phyloP scores from a whole-genome alignment of 768 basidiomycete species.

The Mycena kentingensis region DNA sequence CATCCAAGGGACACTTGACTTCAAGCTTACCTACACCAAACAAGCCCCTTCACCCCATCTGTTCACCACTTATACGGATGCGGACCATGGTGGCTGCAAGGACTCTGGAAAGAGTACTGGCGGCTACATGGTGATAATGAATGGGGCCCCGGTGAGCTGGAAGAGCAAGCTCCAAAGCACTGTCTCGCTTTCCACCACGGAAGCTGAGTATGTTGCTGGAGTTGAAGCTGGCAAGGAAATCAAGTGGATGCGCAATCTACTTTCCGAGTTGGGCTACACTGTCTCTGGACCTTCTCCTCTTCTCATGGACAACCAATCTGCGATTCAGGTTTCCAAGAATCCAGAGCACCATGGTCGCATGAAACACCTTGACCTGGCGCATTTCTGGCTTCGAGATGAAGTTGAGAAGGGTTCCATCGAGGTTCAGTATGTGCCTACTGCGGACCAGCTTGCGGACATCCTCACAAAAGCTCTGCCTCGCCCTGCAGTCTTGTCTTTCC shows the following conservation, averaged over 20 bases:
- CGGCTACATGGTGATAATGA: slow-evolving; percentile 40
- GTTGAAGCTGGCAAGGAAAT: slow-evolving; percentile 33
- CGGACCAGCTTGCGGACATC: slow-evolving; percentile 29
- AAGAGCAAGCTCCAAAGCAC: slow-evolving; percentile 37
- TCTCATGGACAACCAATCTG: slow-evolving; percentile 39
- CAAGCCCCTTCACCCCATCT: no score
- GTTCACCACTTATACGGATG: slow-evolving; percentile 30
- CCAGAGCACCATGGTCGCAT: slow-evolving; percentile 36
- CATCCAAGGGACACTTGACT: slow-evolving; percentile 15
- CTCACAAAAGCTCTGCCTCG: slow-evolving; percentile 28
- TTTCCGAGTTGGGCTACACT: slow-evolving; percentile 29
- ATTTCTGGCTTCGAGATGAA: slow-evolving; percentile 29
- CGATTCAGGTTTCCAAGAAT: slow-evolving; percentile 34
- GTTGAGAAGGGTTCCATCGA: slow-evolving; percentile 18
- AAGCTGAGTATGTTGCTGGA: slow-evolving; percentile 43
- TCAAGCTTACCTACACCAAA: slow-evolving; percentile 11
- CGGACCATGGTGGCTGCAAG: slow-evolving; percentile 30
- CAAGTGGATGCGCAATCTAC: slow-evolving; percentile 33
- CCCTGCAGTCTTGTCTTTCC: no score
- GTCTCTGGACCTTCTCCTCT: slow-evolving; percentile 27
- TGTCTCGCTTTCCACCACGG: slow-evolving; percentile 41
- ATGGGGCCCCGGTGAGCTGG: slow-evolving; percentile 40
- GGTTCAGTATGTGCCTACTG: slow-evolving; percentile 17
- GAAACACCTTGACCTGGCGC: slow-evolving; percentile 33
- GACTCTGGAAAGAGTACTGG: slow-evolving; percentile 38